Base-by-base conservation (phyloP, 805 yeast species). In the Ogataea naganishii region DNA sequence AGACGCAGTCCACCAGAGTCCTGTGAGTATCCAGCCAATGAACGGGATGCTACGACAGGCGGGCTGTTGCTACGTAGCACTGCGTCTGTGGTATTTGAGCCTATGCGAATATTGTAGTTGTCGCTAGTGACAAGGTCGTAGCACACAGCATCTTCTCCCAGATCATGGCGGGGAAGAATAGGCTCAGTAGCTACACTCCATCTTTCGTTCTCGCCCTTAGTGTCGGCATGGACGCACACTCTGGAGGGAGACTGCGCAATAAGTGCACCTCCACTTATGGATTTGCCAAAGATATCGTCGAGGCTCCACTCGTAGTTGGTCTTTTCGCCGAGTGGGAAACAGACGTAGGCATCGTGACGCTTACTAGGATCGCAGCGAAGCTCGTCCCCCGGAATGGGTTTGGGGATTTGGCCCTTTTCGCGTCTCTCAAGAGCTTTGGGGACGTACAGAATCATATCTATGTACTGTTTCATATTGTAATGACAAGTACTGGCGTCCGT, bases 11-110 rank as follows among this genome's bases (percentile, higher is more conserved):
- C 96, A 34, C 97, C 97, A 36, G 73, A 67, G 46, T 85, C 96
- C 50, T 82, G 94, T 2, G 95, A 86, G 47, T 79, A 80, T 1
- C 97, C 96, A 0, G 95, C 84, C 31, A 89, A 66, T 0, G 96
- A 82, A 37, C 98, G 69, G 14, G 92, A 79, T 0, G 80, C 94
- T 32, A 49, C 52, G 3, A 92, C 59, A 2, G 92, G 92, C 0
- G 85, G 84, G 2, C 46, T 38, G 2, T 47, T 53, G 0, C 62
- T 38, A 0, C 62, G 58, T 1, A 53, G 44, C 3, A 72, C 65
- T 1, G 49, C 37, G 1, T 63, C 42, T 7, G 81, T 66, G 37
- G 78, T 58, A 0, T 47, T 38, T 0, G 86, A 56, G 4, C 38
- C 38, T 38, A 75, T 60, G 5, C 35, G 39, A 27, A 74, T 30